Evolutionary conservation across 2,329 filamentous ascomycete species (phyloP).

Genomic region (Penicillium rolfsii): DNA sequence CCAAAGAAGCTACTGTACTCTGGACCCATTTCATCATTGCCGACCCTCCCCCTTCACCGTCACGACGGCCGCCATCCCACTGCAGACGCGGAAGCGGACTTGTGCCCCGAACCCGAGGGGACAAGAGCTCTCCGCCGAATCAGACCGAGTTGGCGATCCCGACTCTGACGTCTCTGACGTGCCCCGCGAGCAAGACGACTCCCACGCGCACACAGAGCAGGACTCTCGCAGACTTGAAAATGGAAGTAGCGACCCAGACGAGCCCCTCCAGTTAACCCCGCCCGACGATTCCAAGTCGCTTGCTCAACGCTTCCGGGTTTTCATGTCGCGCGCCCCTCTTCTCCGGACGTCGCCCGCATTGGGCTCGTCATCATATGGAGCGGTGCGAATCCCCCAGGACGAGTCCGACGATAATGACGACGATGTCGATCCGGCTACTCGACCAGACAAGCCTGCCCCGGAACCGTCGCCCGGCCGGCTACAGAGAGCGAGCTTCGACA

Average conservation of each 20-base stretch:
- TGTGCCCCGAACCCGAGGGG: constrained; percentile 26
- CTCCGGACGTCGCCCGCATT: constrained; percentile 63
- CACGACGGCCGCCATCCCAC: constrained; percentile 25
- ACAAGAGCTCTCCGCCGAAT: constrained; percentile 29
- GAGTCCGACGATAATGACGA: constrained; percentile 36
- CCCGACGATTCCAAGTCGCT: constrained; percentile 14
- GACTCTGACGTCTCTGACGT: constrained; percentile 12
- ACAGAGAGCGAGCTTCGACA: constrained; percentile 18
- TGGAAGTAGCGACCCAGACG: constrained; percentile 15
- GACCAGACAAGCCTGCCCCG: neutral
- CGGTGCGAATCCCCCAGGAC: constrained; percentile 50
- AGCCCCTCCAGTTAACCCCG: constrained; percentile 11
- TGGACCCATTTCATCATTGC: constrained; percentile 12
- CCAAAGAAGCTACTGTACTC: constrained; percentile 5
- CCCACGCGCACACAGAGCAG: neutral
- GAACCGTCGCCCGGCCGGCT: neutral
- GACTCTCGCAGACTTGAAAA: constrained; percentile 9
- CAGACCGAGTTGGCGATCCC: constrained; percentile 18
- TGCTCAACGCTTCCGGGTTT: constrained; percentile 21
- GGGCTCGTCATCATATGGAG: constrained; percentile 65
- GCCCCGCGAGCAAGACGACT: neutral
- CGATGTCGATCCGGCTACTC: constrained; percentile 19
- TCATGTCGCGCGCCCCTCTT: constrained; percentile 59
- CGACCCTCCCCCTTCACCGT: constrained; percentile 9
- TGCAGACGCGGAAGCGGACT: constrained; percentile 31